Base-by-base conservation (phyloP, 1,139 yeast genomes). In the Ogataea hybrid region DNA sequence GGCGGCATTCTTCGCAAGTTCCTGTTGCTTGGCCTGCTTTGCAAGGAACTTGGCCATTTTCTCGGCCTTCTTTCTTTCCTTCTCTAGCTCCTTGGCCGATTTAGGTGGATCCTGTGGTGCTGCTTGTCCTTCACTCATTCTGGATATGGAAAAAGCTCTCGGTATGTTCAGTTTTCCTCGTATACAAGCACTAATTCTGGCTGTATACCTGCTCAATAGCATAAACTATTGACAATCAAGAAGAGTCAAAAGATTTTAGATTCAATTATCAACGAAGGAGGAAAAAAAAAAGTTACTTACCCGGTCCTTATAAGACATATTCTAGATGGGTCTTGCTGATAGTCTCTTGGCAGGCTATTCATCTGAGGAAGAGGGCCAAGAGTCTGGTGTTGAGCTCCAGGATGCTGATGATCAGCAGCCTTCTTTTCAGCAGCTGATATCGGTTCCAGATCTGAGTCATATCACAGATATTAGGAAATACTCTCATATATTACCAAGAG, bases 61-160 rank as follows among this genome's bases (percentile, higher is more conserved):
- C 70, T 92, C 98, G 41, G 97, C 97, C 77, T 90, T 90, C 73
- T 90, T 90, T 61, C 84, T 81, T 69, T 92, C 98, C 63, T 89
- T 90, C 65, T 90, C 97, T 44, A 90, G 68, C 64, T 84, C 87
- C 62, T 84, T 85, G 46, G 84, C 81, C 28, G 87, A 77, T 66
- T 83, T 84, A n/a, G 47, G 47, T 25, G 33, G 23, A 18, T 59
- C 61, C 61, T 71, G 51, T 64, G 67, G 44, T 15, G 46, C 50
- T 18, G 39, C 37, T 40, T 54, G 52, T 44, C 50, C 49, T 43
- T 53, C 61, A 44, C 57, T 59, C 62, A 49, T 59, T 23, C 12
- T 44, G 28, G 33, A 41, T 18, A 14, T 32, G 17, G 52, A 47
- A 42, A 44, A 38, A 5, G 15, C 28, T 42, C 50, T 43, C 34